Evolutionary conservation across 2,329 filamentous ascomycete genomes (phyloP).

Genomic region (Colletotrichum brevisporum): DNA sequence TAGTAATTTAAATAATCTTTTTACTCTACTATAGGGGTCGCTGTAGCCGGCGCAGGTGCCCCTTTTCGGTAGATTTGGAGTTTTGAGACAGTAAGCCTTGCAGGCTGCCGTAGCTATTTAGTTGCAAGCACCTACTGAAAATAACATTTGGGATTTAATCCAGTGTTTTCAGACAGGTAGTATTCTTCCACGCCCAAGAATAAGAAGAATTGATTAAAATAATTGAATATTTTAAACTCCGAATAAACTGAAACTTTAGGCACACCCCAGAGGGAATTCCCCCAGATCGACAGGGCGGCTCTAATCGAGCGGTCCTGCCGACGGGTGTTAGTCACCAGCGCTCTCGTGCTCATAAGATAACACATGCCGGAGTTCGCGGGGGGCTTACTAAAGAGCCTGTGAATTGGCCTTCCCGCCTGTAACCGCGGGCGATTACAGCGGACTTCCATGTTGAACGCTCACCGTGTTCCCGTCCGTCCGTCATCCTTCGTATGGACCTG

Average conservation of each 20-base stretch:
- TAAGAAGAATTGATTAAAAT: not conserved
- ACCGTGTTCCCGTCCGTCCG: not conserved
- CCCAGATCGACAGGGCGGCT: not conserved
- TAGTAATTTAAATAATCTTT: too few relatives aligned
- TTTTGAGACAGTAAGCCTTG: too few relatives aligned
- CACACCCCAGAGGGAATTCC: not conserved
- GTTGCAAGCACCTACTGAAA: constrained; percentile 5
- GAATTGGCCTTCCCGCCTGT: constrained; percentile 10
- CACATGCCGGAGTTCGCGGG: constrained; percentile 16
- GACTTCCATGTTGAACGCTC: constrained; percentile 7
- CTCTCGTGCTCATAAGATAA: constrained; percentile 24
- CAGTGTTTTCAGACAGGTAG: constrained; percentile 23
- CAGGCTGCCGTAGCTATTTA: not conserved
- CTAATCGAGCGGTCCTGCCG: not conserved
- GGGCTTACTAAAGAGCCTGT: constrained; percentile 3
- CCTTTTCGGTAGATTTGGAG: too few relatives aligned
- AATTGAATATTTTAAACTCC: not conserved
- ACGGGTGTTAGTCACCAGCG: constrained; percentile 21
- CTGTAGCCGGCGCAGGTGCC: too few relatives aligned
- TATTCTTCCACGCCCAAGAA: too few relatives aligned
- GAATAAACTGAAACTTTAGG: constrained; percentile 6
- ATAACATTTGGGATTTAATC: constrained; percentile 13
- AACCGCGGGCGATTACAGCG: constrained; percentile 16
- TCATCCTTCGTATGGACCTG: not conserved
- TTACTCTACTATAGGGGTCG: too few relatives aligned